Percentiles rank a stretch among this genome's conserved stretches.
Conservation (phyloP, 2,329 filamentous ascomycete genomes). For the Talaromyces sp. region DNA sequence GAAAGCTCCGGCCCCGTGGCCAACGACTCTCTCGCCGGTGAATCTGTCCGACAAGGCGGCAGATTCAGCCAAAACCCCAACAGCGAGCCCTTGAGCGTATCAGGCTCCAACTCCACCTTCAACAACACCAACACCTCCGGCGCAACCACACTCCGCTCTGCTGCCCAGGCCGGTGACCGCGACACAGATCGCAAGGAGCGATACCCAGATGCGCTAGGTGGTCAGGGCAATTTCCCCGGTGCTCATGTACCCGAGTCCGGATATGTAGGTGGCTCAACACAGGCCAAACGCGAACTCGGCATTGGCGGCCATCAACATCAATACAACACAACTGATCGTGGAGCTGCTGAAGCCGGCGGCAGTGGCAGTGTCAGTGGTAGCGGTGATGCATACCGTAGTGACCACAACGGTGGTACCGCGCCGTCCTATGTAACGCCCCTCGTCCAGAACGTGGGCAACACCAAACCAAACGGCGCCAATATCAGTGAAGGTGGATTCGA, state of each 20-base stretch:
- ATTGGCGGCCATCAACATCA: slow-evolving; percentile 19
- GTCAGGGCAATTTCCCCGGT: slow-evolving; percentile 37
- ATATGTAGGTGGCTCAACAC: slow-evolving; percentile 32
- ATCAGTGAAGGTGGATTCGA: slow-evolving; percentile 47
- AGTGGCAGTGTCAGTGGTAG: slow-evolving; percentile 25
- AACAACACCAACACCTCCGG: slow-evolving; percentile 53
- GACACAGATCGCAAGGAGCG: slow-evolving; percentile 42
- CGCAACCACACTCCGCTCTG: slow-evolving; percentile 48
- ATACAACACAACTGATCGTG: slow-evolving; percentile 19
- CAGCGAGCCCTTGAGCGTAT: slow-evolving; percentile 46
- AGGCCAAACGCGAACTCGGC: slow-evolving; percentile 28
- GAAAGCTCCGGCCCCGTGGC: slow-evolving; percentile 62
- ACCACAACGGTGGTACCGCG: slow-evolving; percentile 28
- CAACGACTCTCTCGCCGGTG: slow-evolving; percentile 68
- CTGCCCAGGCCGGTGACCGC: slow-evolving; percentile 43
- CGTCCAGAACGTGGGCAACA: slow-evolving; percentile 21
- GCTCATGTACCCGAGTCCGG: slow-evolving; percentile 29
- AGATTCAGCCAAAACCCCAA: slow-evolving; percentile 57
- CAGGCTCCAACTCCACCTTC: slow-evolving; percentile 50
- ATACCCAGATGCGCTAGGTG: slow-evolving; percentile 36
- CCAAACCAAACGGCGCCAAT: slow-evolving; percentile 49
- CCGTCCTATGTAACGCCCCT: slow-evolving; percentile 38
- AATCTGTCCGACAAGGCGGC: slow-evolving; percentile 60
- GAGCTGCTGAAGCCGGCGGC: slow-evolving; percentile 16
- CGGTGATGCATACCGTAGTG: no score